phyloP scores from a whole-genome alignment of 1,284 basidiomycete species.

The Leccinum variabile region DNA sequence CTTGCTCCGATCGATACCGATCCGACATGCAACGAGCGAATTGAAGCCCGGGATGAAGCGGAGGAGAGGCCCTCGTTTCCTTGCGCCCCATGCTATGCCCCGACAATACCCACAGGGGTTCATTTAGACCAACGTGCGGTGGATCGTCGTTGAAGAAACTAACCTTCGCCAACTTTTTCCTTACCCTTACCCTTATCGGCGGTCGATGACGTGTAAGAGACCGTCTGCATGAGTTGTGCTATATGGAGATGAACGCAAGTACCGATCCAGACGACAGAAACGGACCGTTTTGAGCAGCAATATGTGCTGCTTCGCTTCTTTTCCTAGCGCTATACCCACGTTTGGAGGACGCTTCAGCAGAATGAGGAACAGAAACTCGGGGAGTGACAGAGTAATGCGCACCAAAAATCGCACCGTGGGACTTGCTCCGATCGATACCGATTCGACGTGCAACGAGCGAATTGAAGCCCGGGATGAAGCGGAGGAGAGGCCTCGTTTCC shows the following conservation, averaged over 20 bases:
- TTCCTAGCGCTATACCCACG: slow-evolving; percentile 68
- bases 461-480: slow-evolving; percentile 63
- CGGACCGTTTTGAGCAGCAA: slow-evolving; percentile 57
- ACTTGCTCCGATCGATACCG: slow-evolving; percentile 68
- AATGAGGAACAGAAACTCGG: slow-evolving; percentile 17
- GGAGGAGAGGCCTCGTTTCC: slow-evolving; percentile 25
- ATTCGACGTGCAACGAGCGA: slow-evolving; percentile 77
- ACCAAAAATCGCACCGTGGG: slow-evolving; percentile 57
- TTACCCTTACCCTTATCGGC: slow-evolving; percentile 43
- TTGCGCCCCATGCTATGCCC: slow-evolving; percentile 29
- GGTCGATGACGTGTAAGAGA: slow-evolving; percentile 42
- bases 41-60: slow-evolving; percentile 61
- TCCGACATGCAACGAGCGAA: slow-evolving; percentile 79
- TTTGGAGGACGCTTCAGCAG: slow-evolving; percentile 47
- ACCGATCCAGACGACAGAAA: slow-evolving; percentile 25
- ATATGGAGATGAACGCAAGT: slow-evolving; percentile 23
- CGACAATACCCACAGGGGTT: slow-evolving; percentile 26
- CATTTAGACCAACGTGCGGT: slow-evolving; percentile 6
- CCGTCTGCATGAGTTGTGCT: slow-evolving; percentile 51
- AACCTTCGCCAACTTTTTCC: slow-evolving; percentile 43
- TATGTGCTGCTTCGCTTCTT: slow-evolving; percentile 62
- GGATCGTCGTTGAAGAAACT: slow-evolving; percentile 20
- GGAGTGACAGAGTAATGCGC: slow-evolving; percentile 13
- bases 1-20: slow-evolving; percentile 64
- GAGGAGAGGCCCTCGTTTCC: slow-evolving; percentile 22